Conservation (phyloP, 495 filamentous ascomycete genomes). For the Hypomontagnella monticulosa region DNA sequence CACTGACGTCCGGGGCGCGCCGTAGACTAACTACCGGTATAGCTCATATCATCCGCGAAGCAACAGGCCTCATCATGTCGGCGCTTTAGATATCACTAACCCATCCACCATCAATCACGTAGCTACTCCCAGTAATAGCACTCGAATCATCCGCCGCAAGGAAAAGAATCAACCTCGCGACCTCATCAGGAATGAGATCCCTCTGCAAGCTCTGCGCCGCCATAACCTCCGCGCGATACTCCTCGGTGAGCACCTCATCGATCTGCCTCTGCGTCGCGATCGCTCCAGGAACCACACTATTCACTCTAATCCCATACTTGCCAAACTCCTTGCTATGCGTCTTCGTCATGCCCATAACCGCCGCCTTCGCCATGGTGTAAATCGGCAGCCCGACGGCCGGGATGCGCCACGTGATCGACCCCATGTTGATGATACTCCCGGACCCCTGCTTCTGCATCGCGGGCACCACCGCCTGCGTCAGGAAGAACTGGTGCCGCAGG, state of each 20-base stretch:
- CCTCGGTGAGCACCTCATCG: slow-evolving; percentile 53
- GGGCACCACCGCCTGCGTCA: slow-evolving; percentile 57
- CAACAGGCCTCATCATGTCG: no score
- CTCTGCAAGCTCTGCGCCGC: slow-evolving; percentile 53
- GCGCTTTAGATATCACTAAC: slow-evolving; percentile 40
- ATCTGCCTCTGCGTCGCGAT: slow-evolving; percentile 55
- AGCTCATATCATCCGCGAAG: no score
- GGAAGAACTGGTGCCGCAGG: slow-evolving; percentile 53
- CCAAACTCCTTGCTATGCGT: slow-evolving; percentile 67
- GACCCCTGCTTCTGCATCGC: slow-evolving; percentile 44
- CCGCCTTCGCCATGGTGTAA: slow-evolving; percentile 67
- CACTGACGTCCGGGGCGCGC: no score
- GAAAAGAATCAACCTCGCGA: slow-evolving; percentile 47
- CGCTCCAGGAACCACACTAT: slow-evolving; percentile 61
- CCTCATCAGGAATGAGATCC: slow-evolving; percentile 52
- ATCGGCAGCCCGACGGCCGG: slow-evolving; percentile 56
- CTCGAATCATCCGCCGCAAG: slow-evolving; percentile 47
- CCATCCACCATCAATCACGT: slow-evolving; percentile 48
- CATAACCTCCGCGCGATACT: slow-evolving; percentile 54
- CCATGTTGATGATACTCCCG: slow-evolving; percentile 67
- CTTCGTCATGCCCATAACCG: slow-evolving; percentile 65
- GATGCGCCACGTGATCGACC: slow-evolving; percentile 61
- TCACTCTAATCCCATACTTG: slow-evolving; percentile 61
- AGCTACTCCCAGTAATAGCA: slow-evolving; percentile 47
- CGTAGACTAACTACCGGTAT: no score